phyloP scores from a whole-genome alignment of 2,329 filamentous ascomycete species.

The Neonectria ditissima region DNA sequence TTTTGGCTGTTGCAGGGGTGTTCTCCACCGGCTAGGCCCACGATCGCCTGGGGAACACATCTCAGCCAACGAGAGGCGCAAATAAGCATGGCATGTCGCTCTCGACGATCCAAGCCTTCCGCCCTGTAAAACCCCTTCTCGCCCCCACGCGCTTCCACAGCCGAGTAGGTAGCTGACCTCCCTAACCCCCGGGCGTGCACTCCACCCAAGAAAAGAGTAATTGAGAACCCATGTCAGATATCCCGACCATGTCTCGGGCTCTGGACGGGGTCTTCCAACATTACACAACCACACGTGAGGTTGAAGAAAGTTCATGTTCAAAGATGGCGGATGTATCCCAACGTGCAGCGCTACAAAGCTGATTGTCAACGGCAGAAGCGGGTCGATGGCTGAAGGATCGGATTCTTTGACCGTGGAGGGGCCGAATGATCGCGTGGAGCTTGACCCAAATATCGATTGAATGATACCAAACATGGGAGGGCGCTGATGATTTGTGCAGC shows the following conservation, averaged over 20 bases:
- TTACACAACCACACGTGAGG: constrained; percentile 45
- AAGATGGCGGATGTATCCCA: constrained; percentile 42
- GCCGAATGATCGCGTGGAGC: constrained; percentile 33
- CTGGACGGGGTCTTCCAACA: constrained; percentile 30
- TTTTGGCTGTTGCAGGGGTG: constrained; percentile 7
- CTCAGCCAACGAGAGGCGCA: constrained; percentile 36
- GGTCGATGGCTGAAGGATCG: constrained; percentile 26
- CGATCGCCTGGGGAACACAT: constrained; percentile 36
- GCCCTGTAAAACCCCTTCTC: constrained; percentile 33
- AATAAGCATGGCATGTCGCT: constrained; percentile 26
- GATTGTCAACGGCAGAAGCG: constrained; percentile 24
- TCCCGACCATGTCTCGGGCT: constrained; percentile 42
- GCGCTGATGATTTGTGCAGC: constrained; percentile 37
- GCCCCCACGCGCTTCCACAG: constrained; percentile 35
- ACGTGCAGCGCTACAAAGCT: constrained; percentile 37
- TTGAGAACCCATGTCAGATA: constrained; percentile 39
- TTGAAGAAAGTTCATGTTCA: constrained; percentile 44
- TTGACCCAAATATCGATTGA: constrained; percentile 23
- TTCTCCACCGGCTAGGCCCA: constrained; percentile 23
- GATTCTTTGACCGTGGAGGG: constrained; percentile 32
- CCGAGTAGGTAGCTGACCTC: constrained; percentile 34
- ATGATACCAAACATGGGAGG: constrained; percentile 26
- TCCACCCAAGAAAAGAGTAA: constrained; percentile 35
- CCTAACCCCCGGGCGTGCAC: constrained; percentile 30
- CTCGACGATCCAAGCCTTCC: constrained; percentile 38